These are phyloP conservation scores for Metarhizium humberi DNA, from an alignment of 2,329 filamentous ascomycete genomes.

Conservation along the genomic window DNA sequence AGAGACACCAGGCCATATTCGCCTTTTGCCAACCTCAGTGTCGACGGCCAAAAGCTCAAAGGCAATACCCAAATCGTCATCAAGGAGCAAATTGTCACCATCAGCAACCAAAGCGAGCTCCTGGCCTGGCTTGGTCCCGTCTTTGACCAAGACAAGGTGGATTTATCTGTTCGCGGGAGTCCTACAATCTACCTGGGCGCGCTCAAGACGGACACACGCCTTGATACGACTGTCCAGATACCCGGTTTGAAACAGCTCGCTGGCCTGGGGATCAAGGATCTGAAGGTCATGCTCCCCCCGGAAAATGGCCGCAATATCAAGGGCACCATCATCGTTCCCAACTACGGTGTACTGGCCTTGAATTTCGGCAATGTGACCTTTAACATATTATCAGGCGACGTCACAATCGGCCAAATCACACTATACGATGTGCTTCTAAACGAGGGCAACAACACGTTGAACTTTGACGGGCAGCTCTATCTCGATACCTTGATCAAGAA, in stretches of 20 bases:
- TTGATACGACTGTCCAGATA: conserved; percentile 33
- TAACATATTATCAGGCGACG: conserved; percentile 30
- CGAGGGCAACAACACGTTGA: conserved; percentile 31
- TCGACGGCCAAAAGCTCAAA: conserved; percentile 16
- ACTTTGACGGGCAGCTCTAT: conserved; percentile 31
- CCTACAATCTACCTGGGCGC: conserved; percentile 29
- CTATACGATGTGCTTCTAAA: conserved; percentile 29
- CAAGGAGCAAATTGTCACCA: conserved; percentile 21
- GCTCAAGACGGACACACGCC: conserved; percentile 24
- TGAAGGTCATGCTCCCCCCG: conserved; percentile 29
- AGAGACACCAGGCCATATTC: conserved; percentile 16
- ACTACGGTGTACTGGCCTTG: conserved; percentile 32
- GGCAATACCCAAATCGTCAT: conserved; percentile 27
- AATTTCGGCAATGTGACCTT: conserved; percentile 37
- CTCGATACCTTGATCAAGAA: conserved; percentile 32
- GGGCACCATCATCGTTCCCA: conserved; percentile 34
- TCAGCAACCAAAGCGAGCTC: conserved; percentile 30
- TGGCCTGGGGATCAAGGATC: conserved; percentile 27
- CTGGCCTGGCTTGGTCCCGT: conserved; percentile 28
- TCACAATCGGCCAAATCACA: conserved; percentile 28
- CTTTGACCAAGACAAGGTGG: conserved; percentile 26
- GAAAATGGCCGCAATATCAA: conserved; percentile 32
- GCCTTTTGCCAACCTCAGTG: conserved; percentile 13
- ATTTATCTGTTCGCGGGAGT: conserved; percentile 28
- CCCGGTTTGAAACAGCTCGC: conserved; percentile 28